Base-by-base conservation (phyloP, 345 rosid genomes). In the Acer yangbiense region DNA sequence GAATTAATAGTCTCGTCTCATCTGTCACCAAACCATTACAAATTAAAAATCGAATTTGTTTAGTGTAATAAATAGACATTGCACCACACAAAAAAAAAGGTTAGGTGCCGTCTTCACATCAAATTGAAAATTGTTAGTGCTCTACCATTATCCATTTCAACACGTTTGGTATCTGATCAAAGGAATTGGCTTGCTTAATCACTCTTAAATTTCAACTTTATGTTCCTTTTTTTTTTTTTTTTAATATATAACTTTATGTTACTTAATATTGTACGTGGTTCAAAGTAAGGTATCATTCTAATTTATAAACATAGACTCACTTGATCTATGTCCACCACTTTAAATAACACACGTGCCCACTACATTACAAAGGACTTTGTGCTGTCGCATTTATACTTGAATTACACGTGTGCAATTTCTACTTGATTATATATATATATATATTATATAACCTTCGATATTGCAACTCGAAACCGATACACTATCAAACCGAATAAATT, bases 61-160 rank as follows among this genome's bases (percentile, higher is more conserved):
- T 35, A 35, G 83, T 75, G 39, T 21, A 80, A 75, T 63, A n/a
- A 63, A 50, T 7, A 44, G 29, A 25, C 72, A 20, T 35, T 12
- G 35, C 35, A 62, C 69, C 64, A 27, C 46, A 66, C 1, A 25
- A 25, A 39, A 29, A 32, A 4, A 8, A n/a, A 35, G 9, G 69
- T 35, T 66, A 1, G 69, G 46, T 66, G 18, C 69, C 46, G 44
- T 66, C 46, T 7, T 35, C 12, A 39, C 50, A 17, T 39, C 50
- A 66, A 64, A 66, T 16, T 65, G n/a, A 11, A 65, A 65, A 16
- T 32, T 14, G n/a, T 8, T 57, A 57, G 25, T 57, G 62, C 62
- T 57, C 62, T 65, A 6, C 68, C 68, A 65, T 65, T 29, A 32
- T 16, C 18, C 4, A 65, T 32, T 18, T 4, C 32, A 1, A 57